These are phyloP conservation scores for Penstemon barbatus DNA, from an alignment of 257 asterid species.

Conservation along the genomic window DNA sequence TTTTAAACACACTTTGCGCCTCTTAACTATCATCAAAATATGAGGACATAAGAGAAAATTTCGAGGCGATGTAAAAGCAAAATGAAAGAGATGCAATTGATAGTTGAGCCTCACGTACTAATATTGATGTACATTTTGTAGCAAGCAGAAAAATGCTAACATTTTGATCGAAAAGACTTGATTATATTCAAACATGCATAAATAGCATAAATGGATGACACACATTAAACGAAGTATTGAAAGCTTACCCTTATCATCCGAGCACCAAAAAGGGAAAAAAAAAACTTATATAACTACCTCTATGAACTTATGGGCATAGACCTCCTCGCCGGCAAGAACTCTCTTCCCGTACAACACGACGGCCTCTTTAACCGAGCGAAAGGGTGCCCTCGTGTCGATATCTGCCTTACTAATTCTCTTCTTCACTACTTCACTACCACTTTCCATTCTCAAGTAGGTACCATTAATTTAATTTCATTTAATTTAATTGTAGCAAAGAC, in stretches of 20 bases:
- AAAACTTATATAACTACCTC: slow-evolving; percentile 40
- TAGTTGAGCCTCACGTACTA: too few relatives aligned
- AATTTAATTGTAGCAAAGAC: slow-evolving; percentile 2
- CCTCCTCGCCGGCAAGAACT: slow-evolving; percentile 65
- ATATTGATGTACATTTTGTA: too few relatives aligned
- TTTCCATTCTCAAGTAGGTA: slow-evolving; percentile 24
- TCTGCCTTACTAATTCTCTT: slow-evolving; percentile 50
- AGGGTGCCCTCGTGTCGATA: slow-evolving; percentile 85
- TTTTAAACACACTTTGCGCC: too few relatives aligned
- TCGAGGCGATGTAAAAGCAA: too few relatives aligned
- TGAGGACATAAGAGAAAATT: too few relatives aligned
- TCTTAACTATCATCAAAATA: too few relatives aligned
- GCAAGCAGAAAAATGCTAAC: too few relatives aligned
- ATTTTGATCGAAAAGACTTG: too few relatives aligned
- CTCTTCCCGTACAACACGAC: slow-evolving; percentile 73
- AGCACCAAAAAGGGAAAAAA: too few relatives aligned
- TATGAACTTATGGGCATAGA: slow-evolving; percentile 58
- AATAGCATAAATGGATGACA: neutral
- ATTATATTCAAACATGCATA: too few relatives aligned
- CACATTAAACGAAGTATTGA: neutral
- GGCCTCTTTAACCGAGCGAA: slow-evolving; percentile 84
- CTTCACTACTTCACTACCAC: slow-evolving; percentile 20
- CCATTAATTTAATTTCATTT: neutral
- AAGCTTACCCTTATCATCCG: too few relatives aligned
- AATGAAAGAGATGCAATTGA: too few relatives aligned